Conservation (phyloP, 2,329 filamentous ascomycete genomes). For the Mycosphaerelloides madeirae region DNA sequence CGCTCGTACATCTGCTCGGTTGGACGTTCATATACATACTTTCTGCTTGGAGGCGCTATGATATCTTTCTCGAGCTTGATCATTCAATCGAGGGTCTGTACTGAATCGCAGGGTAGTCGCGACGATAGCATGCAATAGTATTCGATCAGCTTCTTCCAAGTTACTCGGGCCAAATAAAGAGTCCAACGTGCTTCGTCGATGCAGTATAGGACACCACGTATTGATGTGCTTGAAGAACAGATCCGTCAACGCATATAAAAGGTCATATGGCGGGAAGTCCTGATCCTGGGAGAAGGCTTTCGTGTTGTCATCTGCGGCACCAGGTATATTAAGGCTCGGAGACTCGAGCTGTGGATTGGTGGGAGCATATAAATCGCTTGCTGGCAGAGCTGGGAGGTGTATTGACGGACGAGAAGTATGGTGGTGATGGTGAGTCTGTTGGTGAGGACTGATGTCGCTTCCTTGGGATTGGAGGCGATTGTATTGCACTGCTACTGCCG, state of each 20-base stretch:
- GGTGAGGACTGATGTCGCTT: conserved; percentile 8
- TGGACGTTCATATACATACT: background rate
- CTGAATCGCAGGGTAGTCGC: conserved; percentile 84
- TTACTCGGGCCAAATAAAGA: conserved; percentile 72
- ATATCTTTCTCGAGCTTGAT: conserved; percentile 68
- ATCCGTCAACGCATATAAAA: conserved; percentile 56
- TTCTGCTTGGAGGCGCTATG: conserved; percentile 78
- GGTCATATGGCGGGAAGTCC: conserved; percentile 56
- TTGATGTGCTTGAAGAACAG: conserved; percentile 62
- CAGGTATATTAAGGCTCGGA: conserved; percentile 52
- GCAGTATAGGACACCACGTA: conserved; percentile 78
- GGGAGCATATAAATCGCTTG: conserved; percentile 27
- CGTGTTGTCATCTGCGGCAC: conserved; percentile 19
- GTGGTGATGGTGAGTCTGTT: conserved; percentile 20
- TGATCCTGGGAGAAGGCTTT: conserved; percentile 35
- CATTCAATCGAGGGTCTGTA: conserved; percentile 67
- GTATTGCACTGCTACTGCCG: conserved; percentile 24
- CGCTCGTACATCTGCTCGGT: background rate
- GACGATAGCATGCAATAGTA: conserved; percentile 82
- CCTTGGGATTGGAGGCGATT: conserved; percentile 16
- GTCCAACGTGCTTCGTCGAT: conserved; percentile 72
- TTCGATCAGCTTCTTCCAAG: conserved; percentile 74
- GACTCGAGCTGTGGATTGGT: conserved; percentile 50
- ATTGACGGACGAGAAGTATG: conserved; percentile 18
- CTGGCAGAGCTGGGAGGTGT: conserved; percentile 13